These are phyloP conservation scores for Candida tammaniensis DNA, from an alignment of 805 yeast genomes.

Conservation along the genomic window DNA sequence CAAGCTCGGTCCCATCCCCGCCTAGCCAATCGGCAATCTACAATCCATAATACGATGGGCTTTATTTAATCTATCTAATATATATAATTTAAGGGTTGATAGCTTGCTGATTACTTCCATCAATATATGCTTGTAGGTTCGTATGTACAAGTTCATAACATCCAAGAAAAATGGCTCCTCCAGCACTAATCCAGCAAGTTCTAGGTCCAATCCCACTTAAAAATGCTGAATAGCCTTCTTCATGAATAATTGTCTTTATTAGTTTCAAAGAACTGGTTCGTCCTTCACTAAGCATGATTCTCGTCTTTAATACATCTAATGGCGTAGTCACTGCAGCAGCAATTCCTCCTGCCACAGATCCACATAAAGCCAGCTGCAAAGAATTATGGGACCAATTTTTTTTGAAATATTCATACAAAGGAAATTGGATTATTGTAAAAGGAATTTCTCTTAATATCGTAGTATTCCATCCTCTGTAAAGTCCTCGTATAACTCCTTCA, in stretches of 20 bases:
- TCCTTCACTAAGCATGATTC: slow-evolving; percentile 73
- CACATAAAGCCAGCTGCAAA: slow-evolving; percentile 57
- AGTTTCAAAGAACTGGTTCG: slow-evolving; percentile 46
- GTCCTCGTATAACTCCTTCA: slow-evolving; percentile 73
- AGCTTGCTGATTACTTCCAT: too few species aligned
- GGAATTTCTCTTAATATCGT: slow-evolving; percentile 96
- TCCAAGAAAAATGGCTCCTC: slow-evolving; percentile 97
- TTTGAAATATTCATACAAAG: slow-evolving; percentile 84
- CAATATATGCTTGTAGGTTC: slow-evolving; percentile 17
- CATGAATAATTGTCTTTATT: slow-evolving; percentile 51
- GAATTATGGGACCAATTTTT: slow-evolving; percentile 40
- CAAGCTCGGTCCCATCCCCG: too few species aligned
- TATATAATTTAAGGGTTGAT: too few species aligned
- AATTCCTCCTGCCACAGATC: slow-evolving; percentile 76
- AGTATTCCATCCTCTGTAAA: slow-evolving; percentile 91
- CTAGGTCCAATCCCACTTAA: slow-evolving; percentile 90
- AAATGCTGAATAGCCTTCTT: slow-evolving; percentile 75
- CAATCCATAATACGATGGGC: too few species aligned
- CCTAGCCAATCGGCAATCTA: too few species aligned
- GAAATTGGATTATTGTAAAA: slow-evolving; percentile 93
- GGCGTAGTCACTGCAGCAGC: slow-evolving; percentile 85
- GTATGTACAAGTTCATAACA: slow-evolving; percentile 74
- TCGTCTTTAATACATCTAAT: slow-evolving; percentile 72
- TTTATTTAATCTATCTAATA: too few species aligned
- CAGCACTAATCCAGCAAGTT: slow-evolving; percentile 96